A percentile compares a stretch with the other conserved stretches of the same genome.
Evolutionary conservation across 1,139 yeast genomes (phyloP).

Genomic region (Lodderomyces orthopsilosis): DNA sequence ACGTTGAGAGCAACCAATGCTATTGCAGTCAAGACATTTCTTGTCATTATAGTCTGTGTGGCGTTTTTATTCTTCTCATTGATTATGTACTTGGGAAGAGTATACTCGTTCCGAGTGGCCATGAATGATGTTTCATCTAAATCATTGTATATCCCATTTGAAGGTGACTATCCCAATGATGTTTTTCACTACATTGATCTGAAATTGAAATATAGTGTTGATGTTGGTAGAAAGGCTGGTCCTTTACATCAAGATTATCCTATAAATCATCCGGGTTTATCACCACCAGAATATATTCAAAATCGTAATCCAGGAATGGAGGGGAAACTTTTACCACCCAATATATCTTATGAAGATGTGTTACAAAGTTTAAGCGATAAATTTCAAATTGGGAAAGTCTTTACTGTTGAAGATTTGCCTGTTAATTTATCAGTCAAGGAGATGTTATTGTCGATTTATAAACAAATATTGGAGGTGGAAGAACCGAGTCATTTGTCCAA

Average conservation of each 20-base stretch:
- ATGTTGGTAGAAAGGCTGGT: slow-evolving; percentile 48
- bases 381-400: slow-evolving; percentile 41
- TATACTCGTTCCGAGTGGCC: slow-evolving; percentile 56
- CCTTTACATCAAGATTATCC: slow-evolving; percentile 40
- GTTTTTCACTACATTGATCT: slow-evolving; percentile 35
- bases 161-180: slow-evolving; percentile 58
- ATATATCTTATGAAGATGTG: slow-evolving; percentile 63
- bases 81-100: slow-evolving; percentile 49
- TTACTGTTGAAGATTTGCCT: slow-evolving; percentile 39
- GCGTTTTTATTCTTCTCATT: slow-evolving; percentile 51
- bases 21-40: slow-evolving; percentile 60
- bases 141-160: slow-evolving; percentile 61
- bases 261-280: slow-evolving; percentile 65
- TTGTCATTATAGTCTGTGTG: slow-evolving; percentile 72
- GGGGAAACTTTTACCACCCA: slow-evolving; percentile 52
- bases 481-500: slow-evolving; percentile 9
- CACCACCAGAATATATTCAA: slow-evolving; percentile 43
- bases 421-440: slow-evolving; percentile 47
- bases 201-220: slow-evolving; percentile 45
- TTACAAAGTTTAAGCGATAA: slow-evolving; percentile 55
- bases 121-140: slow-evolving; percentile 74
- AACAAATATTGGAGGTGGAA: slow-evolving; percentile 7
- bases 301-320: slow-evolving; percentile 21
- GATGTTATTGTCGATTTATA: slow-evolving; percentile 28
- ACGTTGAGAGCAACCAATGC: slow-evolving; percentile 50